Percentiles rank a stretch among this genome's conserved stretches.
Conservation (phyloP, 345 rosid genomes). For the Murraya paniculata region DNA sequence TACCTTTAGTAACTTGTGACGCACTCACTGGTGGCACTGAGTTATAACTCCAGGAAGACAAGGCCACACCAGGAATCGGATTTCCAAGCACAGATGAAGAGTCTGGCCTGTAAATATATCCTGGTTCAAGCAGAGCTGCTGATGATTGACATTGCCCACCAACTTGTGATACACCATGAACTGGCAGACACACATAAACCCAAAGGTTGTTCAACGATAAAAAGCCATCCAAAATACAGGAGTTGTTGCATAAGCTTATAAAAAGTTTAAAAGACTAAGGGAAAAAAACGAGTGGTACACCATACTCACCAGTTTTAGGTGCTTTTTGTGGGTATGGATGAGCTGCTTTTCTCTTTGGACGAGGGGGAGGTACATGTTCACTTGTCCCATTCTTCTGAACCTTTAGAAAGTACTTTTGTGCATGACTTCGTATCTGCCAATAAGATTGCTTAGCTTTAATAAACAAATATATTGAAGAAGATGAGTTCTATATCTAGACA, state of each 20-base stretch:
- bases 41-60: constrained; percentile 52
- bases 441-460: constrained; percentile 11
- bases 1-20: constrained; percentile 47
- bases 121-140: constrained; percentile 46
- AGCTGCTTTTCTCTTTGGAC: constrained; percentile 90
- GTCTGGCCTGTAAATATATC: constrained; percentile 40
- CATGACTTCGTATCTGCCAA: constrained; percentile 91
- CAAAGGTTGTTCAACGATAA: constrained; percentile 20
- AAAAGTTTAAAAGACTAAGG: neutral
- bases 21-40: constrained; percentile 33
- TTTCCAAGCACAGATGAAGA: constrained; percentile 42
- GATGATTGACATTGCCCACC: constrained; percentile 46
- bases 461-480: constrained; percentile 3
- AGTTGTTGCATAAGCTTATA: neutral
- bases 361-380: constrained; percentile 93
- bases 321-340: constrained; percentile 98
- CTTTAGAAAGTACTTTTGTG: constrained; percentile 87
- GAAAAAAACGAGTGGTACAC: neutral
- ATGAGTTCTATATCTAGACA: neutral
- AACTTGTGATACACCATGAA: constrained; percentile 43
- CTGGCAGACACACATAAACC: constrained; percentile 24
- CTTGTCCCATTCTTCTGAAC: constrained; percentile 87
- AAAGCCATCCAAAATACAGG: neutral
- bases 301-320: constrained; percentile 52
- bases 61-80: constrained; percentile 34